Percentiles rank a stretch among this genome's conserved stretches.
phyloP scores from a whole-genome alignment of 805 yeast genomes.

The Teunomyces stri region DNA sequence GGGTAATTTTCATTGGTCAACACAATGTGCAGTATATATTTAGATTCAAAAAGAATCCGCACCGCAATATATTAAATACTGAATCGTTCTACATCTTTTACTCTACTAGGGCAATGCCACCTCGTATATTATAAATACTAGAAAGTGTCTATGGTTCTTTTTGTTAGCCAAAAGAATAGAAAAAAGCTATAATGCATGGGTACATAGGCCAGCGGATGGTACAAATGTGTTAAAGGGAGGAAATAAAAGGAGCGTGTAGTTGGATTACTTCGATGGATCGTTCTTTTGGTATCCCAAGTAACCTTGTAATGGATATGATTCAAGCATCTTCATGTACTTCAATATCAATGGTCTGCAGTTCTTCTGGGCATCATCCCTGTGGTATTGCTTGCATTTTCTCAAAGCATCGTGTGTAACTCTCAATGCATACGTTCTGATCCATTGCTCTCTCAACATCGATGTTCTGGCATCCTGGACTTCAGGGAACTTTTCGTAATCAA shows the following conservation, averaged over 20 bases:
- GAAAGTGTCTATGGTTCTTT: slow-evolving; percentile 5
- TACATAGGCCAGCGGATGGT: slow-evolving; percentile 5
- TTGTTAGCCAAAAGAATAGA: slow-evolving; percentile 4
- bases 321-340: slow-evolving; percentile 74
- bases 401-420: slow-evolving; percentile 71
- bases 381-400: slow-evolving; percentile 70
- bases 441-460: slow-evolving; percentile 76
- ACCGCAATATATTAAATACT: not conserved
- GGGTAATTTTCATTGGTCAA: slow-evolving; percentile 3
- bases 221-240: slow-evolving; percentile 3
- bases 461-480: slow-evolving; percentile 73
- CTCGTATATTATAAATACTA: slow-evolving; percentile 4
- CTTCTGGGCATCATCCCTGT: slow-evolving; percentile 50
- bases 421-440: slow-evolving; percentile 66
- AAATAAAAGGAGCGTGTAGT: slow-evolving; percentile 2
- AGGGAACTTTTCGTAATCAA: slow-evolving; percentile 65
- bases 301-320: slow-evolving; percentile 65
- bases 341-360: slow-evolving; percentile 79
- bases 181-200: slow-evolving; percentile 5
- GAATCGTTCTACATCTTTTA: not conserved
- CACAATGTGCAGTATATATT: not conserved
- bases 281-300: slow-evolving; percentile 85
- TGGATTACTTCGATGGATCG: slow-evolving; percentile 66
- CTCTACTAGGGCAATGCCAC: slow-evolving; percentile 1
- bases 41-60: not conserved